Conservation (phyloP, 129 eudicot genomes). For the Silybum marianum region DNA sequence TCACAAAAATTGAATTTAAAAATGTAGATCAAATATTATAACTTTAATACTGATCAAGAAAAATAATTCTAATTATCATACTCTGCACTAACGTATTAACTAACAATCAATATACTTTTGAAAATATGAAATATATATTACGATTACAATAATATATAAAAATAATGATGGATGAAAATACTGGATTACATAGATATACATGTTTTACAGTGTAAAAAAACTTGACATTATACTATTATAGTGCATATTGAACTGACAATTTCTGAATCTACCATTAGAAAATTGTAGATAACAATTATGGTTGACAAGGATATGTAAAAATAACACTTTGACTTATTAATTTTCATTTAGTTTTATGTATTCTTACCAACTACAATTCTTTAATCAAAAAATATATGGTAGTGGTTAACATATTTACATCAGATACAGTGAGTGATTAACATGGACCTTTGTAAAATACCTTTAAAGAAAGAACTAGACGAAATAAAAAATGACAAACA, state of each 20-base stretch:
- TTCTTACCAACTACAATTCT: background rate
- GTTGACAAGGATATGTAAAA: background rate
- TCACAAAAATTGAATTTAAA: background rate
- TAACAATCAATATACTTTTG: too few relatives aligned
- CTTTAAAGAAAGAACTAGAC: background rate
- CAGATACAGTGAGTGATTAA: background rate
- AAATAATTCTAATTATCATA: background rate
- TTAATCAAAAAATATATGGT: background rate
- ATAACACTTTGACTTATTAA: background rate
- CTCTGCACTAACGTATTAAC: background rate
- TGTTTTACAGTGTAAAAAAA: background rate
- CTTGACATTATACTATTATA: background rate
- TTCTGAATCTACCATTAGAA: background rate
- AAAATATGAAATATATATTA: background rate
- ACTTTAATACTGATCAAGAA: background rate
- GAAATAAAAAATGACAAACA: background rate
- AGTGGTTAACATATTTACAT: background rate
- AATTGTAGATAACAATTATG: too few relatives aligned
- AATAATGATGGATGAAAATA: background rate
- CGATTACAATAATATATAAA: background rate
- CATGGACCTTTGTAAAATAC: background rate
- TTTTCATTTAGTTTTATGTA: background rate
- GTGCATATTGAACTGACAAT: background rate
- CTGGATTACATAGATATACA: background rate
- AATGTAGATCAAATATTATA: background rate